phyloP scores from a whole-genome alignment of 768 basidiomycete species.

The Suillus brevipes region DNA sequence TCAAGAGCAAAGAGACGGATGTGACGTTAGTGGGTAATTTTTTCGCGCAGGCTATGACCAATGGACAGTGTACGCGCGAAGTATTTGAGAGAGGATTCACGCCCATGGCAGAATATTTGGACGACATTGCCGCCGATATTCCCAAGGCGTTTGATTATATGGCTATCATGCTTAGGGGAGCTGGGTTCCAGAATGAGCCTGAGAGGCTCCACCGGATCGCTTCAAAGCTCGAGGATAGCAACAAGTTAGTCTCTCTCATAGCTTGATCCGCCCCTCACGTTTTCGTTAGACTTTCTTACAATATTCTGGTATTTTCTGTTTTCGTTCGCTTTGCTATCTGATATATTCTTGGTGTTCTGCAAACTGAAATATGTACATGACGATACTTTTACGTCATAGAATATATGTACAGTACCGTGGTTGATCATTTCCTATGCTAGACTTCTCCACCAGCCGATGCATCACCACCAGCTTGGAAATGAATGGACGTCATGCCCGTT shows the following conservation, averaged over 20 bases:
- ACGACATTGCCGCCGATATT: constrained; percentile 88
- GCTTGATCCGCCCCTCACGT: constrained; percentile 6
- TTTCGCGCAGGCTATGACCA: constrained; percentile 61
- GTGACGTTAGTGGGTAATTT: constrained; percentile 76
- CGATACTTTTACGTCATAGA: constrained; percentile 11
- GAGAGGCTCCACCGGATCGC: constrained; percentile 57
- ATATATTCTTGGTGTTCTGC: no score
- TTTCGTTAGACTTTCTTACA: constrained; percentile 1
- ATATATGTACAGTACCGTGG: no score
- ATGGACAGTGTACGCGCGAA: constrained; percentile 56
- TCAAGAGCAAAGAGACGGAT: constrained; percentile 82
- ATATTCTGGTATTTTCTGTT: constrained; percentile 9
- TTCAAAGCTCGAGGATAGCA: constrained; percentile 59
- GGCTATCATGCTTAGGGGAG: constrained; percentile 69
- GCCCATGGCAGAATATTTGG: constrained; percentile 71
- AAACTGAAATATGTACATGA: constrained; percentile 30
- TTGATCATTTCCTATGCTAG: no score
- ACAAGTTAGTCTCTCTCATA: constrained; percentile 59
- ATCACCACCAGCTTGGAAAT: no score
- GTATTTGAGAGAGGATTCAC: constrained; percentile 76
- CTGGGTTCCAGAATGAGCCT: constrained; percentile 57
- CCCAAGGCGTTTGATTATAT: constrained; percentile 82
- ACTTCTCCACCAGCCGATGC: no score
- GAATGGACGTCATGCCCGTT: no score
- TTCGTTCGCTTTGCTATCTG: constrained; percentile 25